Base-by-base conservation (phyloP, 352 stramenopile genomes). In the Phytophthora citricola region DNA sequence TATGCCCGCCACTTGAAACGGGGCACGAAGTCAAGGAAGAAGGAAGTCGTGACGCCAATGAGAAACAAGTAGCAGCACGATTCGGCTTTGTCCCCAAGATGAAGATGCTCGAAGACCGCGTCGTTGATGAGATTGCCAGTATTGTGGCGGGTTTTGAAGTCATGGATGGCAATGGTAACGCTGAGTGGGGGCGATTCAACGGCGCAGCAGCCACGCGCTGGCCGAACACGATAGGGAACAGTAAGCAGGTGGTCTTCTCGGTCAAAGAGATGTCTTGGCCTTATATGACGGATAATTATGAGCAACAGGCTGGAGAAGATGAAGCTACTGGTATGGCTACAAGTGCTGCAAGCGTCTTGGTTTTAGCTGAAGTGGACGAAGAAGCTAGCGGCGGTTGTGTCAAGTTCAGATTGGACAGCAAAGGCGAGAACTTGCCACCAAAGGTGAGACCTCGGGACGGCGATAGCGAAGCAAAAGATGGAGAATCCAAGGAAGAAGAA, bases 181-280 rank as follows among this genome's bases (percentile, higher is more conserved):
- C 58, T 38, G 60, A 70, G 22, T 63, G 64, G 44, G 58, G 64
- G 2, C 61, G 32, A 4, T 47, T 20, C 2, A 67, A 58, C 24
- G 69, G 58, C 2, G 45, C 59, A 17, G 64, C 63, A 53, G 44
- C 59, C 14, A 62, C 58, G 17, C 64, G 65, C n/a, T 76, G 58
- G 57, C 63, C 63, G 6, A 47, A 64, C 36, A 70, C 68, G 3
- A 62, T 82, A 17, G 76, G 78, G 2, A 87, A 75, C 43, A 75
- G 65, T 9, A 84, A 74, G 51, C 81, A 89, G 34, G 78, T 92
- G 45, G 77, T 91, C n/a, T 92, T 94, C 52, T 71, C 69, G 4
- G 80, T 94, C 32, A 82, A 80, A 49, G 86, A 93, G 54, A 89
- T 94, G 55, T 71, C 86, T 27, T 94, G 84, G 82, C 86, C 84